Evolutionary conservation across 148 eudicot genomes (phyloP), one percentile per base, ranked within the genome.

Genomic region (Vaccinium vitisidaea): DNA sequence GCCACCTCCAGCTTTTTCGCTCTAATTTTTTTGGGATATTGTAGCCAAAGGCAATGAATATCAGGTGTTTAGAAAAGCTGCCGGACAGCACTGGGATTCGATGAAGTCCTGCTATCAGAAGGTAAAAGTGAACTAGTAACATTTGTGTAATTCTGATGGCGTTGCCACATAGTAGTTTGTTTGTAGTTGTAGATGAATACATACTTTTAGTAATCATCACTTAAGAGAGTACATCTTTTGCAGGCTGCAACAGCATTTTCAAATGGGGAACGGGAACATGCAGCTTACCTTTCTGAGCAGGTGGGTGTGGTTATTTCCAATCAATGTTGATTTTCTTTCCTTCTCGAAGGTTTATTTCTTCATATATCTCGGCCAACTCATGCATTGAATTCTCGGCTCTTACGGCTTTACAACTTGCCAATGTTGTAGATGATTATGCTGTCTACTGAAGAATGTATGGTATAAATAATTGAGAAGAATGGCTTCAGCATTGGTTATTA

Each of bases 161-260:
- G 6, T 50, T 39, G 53, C 43, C 25, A 16, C 11, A 8, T 7
- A 18, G 14, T 36, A 56, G 15, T 79, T 2, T 77, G 6, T 78
- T 48, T 67, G 70, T 77, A 54, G 39, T 61, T 83, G 25, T 71
- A 25, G 83, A 39, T 30, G 63, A 70, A 39, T 30, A 46, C 75
- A 76, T 76, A 25, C 67, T 36, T 65, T 21, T 8, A 67, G 55
- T 55, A 70, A 53, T 80, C 55, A 18, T 71, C 32, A 84, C 5
- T 25, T 74, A n/a, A 61, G 39, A 77, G 48, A 79, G 80, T 32
- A 70, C 81, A 81, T 61, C 58, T 84, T 49, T 39, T 91, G 83
- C 88, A 97, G 99, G 99, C 99, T 84, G 93, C 98, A n/a, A 71
- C 93, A 71, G 98, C 99, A 80, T 95, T 89, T 90, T 87, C 95